Percentiles rank a stretch among this genome's conserved stretches.
Evolutionary conservation across 2,329 filamentous ascomycete species (phyloP).

Genomic region (Alternaria triticimaculans): DNA sequence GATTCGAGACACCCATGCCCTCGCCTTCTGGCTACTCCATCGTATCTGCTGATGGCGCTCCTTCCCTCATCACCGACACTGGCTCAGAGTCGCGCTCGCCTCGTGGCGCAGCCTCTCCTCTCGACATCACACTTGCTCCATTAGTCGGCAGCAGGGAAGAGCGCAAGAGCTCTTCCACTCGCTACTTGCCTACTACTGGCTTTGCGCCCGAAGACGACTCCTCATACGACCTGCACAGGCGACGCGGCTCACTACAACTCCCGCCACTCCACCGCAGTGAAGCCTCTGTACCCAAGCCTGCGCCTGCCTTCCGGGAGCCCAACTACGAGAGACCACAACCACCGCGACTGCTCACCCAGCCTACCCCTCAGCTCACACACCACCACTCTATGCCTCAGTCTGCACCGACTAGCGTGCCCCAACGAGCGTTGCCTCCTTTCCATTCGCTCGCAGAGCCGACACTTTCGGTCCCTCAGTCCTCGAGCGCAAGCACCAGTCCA

Average conservation of each 20-base stretch:
- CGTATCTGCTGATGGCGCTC: constrained; percentile 68
- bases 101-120: constrained; percentile 53
- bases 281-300: constrained; percentile 10
- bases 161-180: constrained; percentile 46
- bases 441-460: constrained; percentile 42
- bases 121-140: constrained; percentile 52
- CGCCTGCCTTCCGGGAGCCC: constrained; percentile 32
- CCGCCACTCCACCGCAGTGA: constrained; percentile 39
- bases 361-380: constrained; percentile 37
- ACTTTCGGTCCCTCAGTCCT: constrained; percentile 33
- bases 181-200: constrained; percentile 46
- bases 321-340: constrained; percentile 36
- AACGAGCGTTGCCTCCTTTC: constrained; percentile 42
- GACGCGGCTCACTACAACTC: constrained; percentile 43
- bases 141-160: constrained; percentile 46
- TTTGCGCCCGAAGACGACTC: constrained; percentile 48
- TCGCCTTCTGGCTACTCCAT: constrained; percentile 69
- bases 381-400: constrained; percentile 43
- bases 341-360: constrained; percentile 43
- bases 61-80: constrained; percentile 73
- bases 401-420: constrained; percentile 28
- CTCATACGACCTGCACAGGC: constrained; percentile 34
- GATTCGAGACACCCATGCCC: constrained; percentile 64
- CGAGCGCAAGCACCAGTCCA: constrained; percentile 33
- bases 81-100: constrained; percentile 57